Base-by-base conservation (phyloP, 2,329 filamentous ascomycete species). In the Cladophialophora psammophila region DNA sequence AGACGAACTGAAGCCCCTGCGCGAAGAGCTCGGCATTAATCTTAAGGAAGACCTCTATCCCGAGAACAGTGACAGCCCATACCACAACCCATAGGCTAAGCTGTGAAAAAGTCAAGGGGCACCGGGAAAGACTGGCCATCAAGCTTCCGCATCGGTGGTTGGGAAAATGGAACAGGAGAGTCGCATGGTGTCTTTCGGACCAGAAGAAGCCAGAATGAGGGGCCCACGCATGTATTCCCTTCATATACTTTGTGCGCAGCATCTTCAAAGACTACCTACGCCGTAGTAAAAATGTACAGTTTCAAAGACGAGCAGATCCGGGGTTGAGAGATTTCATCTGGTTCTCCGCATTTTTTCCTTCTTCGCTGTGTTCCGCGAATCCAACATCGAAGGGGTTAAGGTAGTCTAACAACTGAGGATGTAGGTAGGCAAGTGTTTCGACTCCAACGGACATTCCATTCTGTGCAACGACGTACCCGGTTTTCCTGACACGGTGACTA, bases 41-140 rank as follows among this genome's bases (percentile, higher is more conserved):
- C 87, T 97, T 76, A 96, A 95, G 87, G 94, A 98, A 87, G 89
- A 92, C 77, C 86, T 98, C 80, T 98, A 93, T 84, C 93, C 94
- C 70, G 80, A 85, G 66, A 78, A 68, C 52, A 71, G 45, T 58
- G 72, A 74, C 54, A 72, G 71, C 65, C 72, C 72, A 55, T 69
- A 72, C 64, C 66, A 68, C 67, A 73, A 72, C 64, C 67, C 70
- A 68, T 74, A 70, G 69, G 63, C 35, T n/a, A 48, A 45, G n/a
- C 38, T 56, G 26, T 32, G 26, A 32, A 54, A 54, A 8, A 54
- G 15, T 1, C 31, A 60, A 15, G 4, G n/a, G 18, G 26, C 32
- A 40, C 34, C 20, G 57, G 12, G 26, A 50, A 18, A 5, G 18
- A 34, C 57, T 32, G 42, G 38, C n/a, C 42, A 50, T 50, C 26